phyloP scores from a whole-genome alignment of 1,284 basidiomycete genomes.

The Apiotrichum porosum region DNA sequence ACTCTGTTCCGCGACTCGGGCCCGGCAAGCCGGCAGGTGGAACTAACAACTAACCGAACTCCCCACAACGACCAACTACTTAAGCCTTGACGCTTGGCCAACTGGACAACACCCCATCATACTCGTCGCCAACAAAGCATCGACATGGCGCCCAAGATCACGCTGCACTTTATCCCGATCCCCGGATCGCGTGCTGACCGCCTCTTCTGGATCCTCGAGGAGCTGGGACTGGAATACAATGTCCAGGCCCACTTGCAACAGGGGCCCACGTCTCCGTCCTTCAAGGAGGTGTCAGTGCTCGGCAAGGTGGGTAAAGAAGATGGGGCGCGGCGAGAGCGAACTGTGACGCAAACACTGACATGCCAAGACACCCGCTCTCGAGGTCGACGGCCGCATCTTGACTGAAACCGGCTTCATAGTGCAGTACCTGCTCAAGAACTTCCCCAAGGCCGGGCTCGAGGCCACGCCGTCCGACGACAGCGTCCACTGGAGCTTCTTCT shows the following conservation, averaged over 20 bases:
- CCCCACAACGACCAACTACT: no score
- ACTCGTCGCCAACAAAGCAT: no score
- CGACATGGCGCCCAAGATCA: not conserved
- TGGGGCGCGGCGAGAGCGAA: not conserved
- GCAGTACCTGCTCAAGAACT: slow-evolving; percentile 23
- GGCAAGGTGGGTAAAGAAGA: slow-evolving; percentile 24
- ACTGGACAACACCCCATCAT: no score
- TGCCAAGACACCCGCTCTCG: slow-evolving; percentile 28
- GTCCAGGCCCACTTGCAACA: slow-evolving; percentile 32
- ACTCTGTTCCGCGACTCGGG: no score
- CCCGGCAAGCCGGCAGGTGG: no score
- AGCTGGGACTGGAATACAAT: slow-evolving; percentile 31
- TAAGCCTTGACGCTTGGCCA: no score
- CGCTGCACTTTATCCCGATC: slow-evolving; percentile 3
- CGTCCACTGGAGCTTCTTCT: slow-evolving; percentile 36
- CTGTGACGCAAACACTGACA: not conserved
- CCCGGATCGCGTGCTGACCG: slow-evolving; percentile 3
- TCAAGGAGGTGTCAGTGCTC: slow-evolving; percentile 28
- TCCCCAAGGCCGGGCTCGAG: slow-evolving; percentile 15
- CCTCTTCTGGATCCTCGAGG: slow-evolving; percentile 21
- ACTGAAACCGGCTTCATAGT: slow-evolving; percentile 39
- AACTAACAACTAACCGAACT: no score
- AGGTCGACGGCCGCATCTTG: slow-evolving; percentile 26
- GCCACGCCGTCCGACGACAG: slow-evolving; percentile 16
- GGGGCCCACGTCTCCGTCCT: slow-evolving; percentile 20